These are phyloP conservation scores for Spathaspora jeffriesii DNA, from an alignment of 1,139 yeast species.

Conservation along the genomic window DNA sequence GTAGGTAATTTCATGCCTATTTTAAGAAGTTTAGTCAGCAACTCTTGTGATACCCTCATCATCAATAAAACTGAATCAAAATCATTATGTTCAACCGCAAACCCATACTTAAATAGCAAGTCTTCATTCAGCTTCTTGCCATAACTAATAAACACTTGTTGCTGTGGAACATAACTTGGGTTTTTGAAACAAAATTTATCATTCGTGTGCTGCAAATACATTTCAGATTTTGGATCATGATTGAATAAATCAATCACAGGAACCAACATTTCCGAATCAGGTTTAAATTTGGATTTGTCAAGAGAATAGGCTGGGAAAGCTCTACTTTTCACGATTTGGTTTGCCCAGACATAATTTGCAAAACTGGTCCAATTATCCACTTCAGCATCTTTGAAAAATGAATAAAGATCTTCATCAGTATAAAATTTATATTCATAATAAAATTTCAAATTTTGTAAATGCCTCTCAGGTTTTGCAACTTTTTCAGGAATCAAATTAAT, in stretches of 20 bases:
- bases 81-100: conserved; percentile 59
- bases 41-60: conserved; percentile 46
- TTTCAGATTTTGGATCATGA: conserved; percentile 63
- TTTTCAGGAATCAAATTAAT: conserved; percentile 36
- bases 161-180: conserved; percentile 22
- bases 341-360: conserved; percentile 73
- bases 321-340: conserved; percentile 69
- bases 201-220: conserved; percentile 54
- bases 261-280: conserved; percentile 64
- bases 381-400: conserved; percentile 22
- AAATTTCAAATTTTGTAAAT: conserved; percentile 44
- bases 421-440: conserved; percentile 50
- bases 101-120: conserved; percentile 65
- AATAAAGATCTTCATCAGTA: conserved; percentile 34
- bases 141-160: conserved; percentile 73
- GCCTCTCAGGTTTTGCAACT: conserved; percentile 32
- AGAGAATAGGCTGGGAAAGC: conserved; percentile 70
- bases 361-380: conserved; percentile 60
- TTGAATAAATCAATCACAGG: conserved; percentile 83
- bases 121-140: conserved; percentile 89
- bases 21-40: conserved; percentile 31
- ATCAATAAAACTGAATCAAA: conserved; percentile 65
- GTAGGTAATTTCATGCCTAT: conserved; percentile 49
- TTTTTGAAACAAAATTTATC: conserved; percentile 28
- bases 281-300: conserved; percentile 23